Percentiles rank a stretch among this genome's conserved stretches.
phyloP scores from a whole-genome alignment of 495 filamentous ascomycete genomes.

The Penicillium silybi region DNA sequence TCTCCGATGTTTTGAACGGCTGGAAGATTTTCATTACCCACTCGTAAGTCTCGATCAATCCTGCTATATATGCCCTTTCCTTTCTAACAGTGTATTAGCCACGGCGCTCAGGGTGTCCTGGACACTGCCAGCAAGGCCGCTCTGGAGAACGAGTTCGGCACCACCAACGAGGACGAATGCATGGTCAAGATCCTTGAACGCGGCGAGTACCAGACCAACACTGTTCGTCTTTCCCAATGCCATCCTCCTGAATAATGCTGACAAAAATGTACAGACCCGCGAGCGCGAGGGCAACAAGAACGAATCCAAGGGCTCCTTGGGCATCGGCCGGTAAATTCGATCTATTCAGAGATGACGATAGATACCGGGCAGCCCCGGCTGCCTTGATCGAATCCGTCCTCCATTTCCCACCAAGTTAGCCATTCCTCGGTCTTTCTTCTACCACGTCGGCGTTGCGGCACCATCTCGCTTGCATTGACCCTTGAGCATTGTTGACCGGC shows the following conservation, averaged over 20 bases:
- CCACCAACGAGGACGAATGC: constrained; percentile 67
- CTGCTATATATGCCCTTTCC: neutral
- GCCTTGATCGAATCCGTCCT: neutral
- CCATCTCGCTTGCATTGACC: neutral
- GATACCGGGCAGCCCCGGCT: neutral
- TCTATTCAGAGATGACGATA: neutral
- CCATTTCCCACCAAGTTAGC: neutral
- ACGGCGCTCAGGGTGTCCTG: constrained; percentile 77
- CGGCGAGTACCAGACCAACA: constrained; percentile 62
- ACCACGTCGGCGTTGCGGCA: neutral
- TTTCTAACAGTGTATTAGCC: constrained; percentile 46
- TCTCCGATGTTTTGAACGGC: constrained; percentile 79
- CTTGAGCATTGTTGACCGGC: neutral
- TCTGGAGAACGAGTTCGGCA: constrained; percentile 87
- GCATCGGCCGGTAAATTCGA: constrained; percentile 17
- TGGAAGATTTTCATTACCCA: constrained; percentile 91
- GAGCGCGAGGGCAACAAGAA: constrained; percentile 35
- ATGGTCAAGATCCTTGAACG: constrained; percentile 75
- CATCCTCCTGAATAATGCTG: constrained; percentile 4
- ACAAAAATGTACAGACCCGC: constrained; percentile 23
- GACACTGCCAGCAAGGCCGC: constrained; percentile 68
- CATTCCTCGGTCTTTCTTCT: neutral
- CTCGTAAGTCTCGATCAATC: constrained; percentile 55
- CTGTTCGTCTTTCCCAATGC: constrained; percentile 48
- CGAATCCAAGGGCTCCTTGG: constrained; percentile 24